Base-by-base conservation (phyloP, 2,329 filamentous ascomycete genomes). In the Ophiocordyceps robertsii region DNA sequence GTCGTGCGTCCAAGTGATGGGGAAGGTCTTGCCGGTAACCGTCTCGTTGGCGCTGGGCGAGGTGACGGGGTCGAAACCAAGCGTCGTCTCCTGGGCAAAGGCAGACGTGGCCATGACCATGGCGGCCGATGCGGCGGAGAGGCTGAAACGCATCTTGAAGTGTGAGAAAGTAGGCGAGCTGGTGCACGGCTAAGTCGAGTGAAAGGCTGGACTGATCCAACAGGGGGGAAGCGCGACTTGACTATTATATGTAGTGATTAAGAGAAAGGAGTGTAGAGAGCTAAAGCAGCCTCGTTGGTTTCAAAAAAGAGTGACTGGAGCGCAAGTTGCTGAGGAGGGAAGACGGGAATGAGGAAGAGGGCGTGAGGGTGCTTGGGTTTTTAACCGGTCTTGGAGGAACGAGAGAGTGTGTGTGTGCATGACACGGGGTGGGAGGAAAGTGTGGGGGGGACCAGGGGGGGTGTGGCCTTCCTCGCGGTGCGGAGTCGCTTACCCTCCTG, bases 41-140 rank as follows among this genome's bases (percentile, higher is more conserved):
- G 57, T 46, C 57, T 72, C 58, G 51, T 60, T 60, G 41, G 62
- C 35, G 29, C 52, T 49, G 46, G 77, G 77, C 46, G 60, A 60
- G 51, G 55, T 64, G 56, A 81, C 63, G 54, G 66, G 58, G 56
- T 77, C 67, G 61, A 79, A 81, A n/a, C n/a, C n/a, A n/a, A n/a
- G n/a, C n/a, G n/a, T n/a, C n/a, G n/a, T n/a, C n/a, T 54, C 68
- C 61, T 76, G 72, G 40, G 74, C 75, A 46, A 74, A 48, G 49
- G 59, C 69, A 47, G 68, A 57, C 60, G 64, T 63, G 53, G 66
- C 66, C 49, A 72, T 64, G 55, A 72, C 73, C 63, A 77, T 52
- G 50, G 72, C 49, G 55, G 73, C 61, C 46, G 69, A 4, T 27
- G 24, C 61, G 53, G 64, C 57, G 51, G 69, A 58, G 49, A 66